Evolutionary conservation across 2,329 filamentous ascomycete species (phyloP).

Genomic region (Aureobasidium pullulans): DNA sequence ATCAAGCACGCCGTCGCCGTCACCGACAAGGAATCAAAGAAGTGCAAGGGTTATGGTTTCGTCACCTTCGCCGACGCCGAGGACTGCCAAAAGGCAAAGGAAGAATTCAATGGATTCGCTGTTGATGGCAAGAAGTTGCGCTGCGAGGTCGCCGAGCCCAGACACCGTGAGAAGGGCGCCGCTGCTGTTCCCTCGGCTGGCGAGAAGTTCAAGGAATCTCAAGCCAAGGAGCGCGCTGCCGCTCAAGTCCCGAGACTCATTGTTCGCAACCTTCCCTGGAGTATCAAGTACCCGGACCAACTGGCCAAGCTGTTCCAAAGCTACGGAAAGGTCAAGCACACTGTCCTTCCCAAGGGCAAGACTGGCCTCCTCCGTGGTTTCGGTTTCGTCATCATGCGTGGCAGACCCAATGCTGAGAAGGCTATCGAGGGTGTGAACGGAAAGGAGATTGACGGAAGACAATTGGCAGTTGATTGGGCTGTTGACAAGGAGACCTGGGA

Average conservation of each 20-base stretch:
- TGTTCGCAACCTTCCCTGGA: slow-evolving; percentile 93
- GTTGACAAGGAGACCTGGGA: slow-evolving; percentile 81
- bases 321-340: slow-evolving; percentile 86
- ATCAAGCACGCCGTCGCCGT: slow-evolving; percentile 96
- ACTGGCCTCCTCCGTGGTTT: slow-evolving; percentile 68
- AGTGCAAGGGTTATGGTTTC: slow-evolving; percentile 89
- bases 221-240: slow-evolving; percentile 53
- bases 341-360: slow-evolving; percentile 73
- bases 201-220: slow-evolving; percentile 57
- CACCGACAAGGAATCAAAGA: slow-evolving; percentile 73
- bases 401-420: slow-evolving; percentile 83
- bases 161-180: slow-evolving; percentile 54
- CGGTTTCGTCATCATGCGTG: slow-evolving; percentile 83
- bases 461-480: slow-evolving; percentile 91
- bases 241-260: slow-evolving; percentile 76
- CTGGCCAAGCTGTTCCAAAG: slow-evolving; percentile 71
- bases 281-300: slow-evolving; percentile 78
- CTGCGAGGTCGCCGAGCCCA: slow-evolving; percentile 79
- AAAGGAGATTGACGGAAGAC: slow-evolving; percentile 79
- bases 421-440: slow-evolving; percentile 82
- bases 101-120: slow-evolving; percentile 69
- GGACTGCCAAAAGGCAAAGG: slow-evolving; percentile 73
- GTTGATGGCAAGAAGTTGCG: slow-evolving; percentile 76
- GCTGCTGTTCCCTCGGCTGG: slow-evolving; percentile 5
- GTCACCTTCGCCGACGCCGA: slow-evolving; percentile 93